Evolutionary conservation across 78 protist species (phyloP), one percentile per base, ranked within the genome.

Genomic region (Dictyostelium purpureum): DNA sequence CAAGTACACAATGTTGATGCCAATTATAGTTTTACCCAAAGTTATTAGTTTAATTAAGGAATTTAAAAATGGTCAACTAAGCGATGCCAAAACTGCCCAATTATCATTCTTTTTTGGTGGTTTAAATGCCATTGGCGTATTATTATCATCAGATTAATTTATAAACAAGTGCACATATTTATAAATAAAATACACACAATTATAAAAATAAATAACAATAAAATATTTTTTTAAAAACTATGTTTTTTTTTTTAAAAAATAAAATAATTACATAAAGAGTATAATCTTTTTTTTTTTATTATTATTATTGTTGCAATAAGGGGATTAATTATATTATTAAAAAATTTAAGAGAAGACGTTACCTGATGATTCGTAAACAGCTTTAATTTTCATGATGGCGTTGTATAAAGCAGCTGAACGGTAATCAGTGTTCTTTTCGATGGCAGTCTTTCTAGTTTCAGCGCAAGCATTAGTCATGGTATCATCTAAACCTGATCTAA

Each of bases 401-500:
- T 89, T 90, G 75, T 78, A 82, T 47, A 89, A 42, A 35, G 95
- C 97, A 26, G 97, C 87, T 4, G 94, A 85, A 51, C 97, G 87
- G 67, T 70, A 83, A 81, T 95, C 95, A 33, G 90, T 71, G 81
- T 87, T 77, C 94, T 89, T 89, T 57, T 70, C 89, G 37, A 57
- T 90, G 69, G 97, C 94, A 26, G 97, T 95, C 47, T 63, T 56
- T 73, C 88, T 76, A 79, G 90, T 91, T 83, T 95, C 96, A 89
- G 76, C 81, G 75, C 89, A 90, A 57, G 97, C 94, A 69, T 77
- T 87, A 66, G 61, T 59, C 97, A 96, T 96, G 83, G 97, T 96
- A 81, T 93, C 95, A 79, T 96, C 97, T 43, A 96, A 85, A 59
- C 97, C 97, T 7, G 96, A 90, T 61, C 94, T 52, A 52, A 93